Conservation (phyloP, 352 stramenopile species). For the Globisporangium splendens region DNA sequence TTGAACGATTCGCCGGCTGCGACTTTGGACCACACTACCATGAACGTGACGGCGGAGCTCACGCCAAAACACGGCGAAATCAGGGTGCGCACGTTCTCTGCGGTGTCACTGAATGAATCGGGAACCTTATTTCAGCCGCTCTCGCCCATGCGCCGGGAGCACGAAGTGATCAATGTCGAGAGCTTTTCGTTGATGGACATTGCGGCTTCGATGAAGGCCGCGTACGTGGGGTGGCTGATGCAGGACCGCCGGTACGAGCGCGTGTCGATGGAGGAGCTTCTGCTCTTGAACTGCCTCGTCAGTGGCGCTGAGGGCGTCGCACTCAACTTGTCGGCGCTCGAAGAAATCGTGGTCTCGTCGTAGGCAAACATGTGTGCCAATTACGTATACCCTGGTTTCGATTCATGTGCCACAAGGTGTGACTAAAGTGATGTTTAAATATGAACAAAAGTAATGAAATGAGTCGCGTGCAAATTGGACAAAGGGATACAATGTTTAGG, state of each 20-base stretch:
- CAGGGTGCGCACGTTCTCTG: slow-evolving; percentile 3
- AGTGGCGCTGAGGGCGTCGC: slow-evolving; percentile 77
- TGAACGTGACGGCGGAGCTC: not conserved
- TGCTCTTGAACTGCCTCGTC: slow-evolving; percentile 81
- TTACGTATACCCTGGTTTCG: no score
- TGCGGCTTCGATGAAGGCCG: slow-evolving; percentile 60
- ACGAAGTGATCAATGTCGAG: slow-evolving; percentile 80
- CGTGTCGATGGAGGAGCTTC: slow-evolving; percentile 76
- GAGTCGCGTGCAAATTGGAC: no score
- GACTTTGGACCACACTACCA: not conserved
- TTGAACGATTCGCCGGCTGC: no score
- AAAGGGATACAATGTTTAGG: no score
- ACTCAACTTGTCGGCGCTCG: slow-evolving; percentile 58
- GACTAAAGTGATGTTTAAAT: no score
- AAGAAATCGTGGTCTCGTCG: slow-evolving; percentile 71
- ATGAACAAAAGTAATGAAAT: no score
- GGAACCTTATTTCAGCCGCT: slow-evolving; percentile 8
- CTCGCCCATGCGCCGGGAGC: slow-evolving; percentile 70
- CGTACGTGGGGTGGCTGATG: slow-evolving; percentile 80
- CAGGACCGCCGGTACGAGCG: slow-evolving; percentile 66
- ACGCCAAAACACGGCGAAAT: not conserved
- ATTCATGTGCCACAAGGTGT: no score
- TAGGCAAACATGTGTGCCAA: slow-evolving; percentile 16
- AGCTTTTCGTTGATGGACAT: slow-evolving; percentile 74
- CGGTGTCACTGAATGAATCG: not conserved